Percentiles rank a stretch among this genome's conserved stretches.
Conservation (phyloP, 768 basidiomycete genomes). For the Suillus tomentosus region DNA sequence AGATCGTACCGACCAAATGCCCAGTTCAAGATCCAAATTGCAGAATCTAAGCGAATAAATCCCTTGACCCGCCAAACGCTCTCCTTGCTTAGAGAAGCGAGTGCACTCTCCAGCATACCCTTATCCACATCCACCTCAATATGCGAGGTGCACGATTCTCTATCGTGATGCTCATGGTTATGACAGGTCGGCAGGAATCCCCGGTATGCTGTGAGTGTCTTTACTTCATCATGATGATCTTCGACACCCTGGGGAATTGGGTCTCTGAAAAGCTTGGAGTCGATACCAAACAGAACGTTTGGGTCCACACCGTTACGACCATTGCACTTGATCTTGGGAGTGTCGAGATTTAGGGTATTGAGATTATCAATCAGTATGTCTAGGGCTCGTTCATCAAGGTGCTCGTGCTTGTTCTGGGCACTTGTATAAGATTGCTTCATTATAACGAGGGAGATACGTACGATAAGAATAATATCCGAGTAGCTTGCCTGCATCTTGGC, state of each 20-base stretch:
- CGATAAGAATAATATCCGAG: conserved; percentile 87
- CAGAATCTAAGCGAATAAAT: conserved; percentile 57
- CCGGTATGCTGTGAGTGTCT: conserved; percentile 67
- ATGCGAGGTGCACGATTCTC: conserved; percentile 12
- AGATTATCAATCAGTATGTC: conserved; percentile 88
- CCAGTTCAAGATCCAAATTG: conserved; percentile 79
- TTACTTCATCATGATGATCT: conserved; percentile 81
- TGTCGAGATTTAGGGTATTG: conserved; percentile 85
- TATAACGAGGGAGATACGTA: conserved; percentile 38
- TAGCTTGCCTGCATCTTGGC: conserved; percentile 96
- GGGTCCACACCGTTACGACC: conserved; percentile 72
- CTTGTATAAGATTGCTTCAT: conserved; percentile 12
- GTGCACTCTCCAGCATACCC: conserved; percentile 44
- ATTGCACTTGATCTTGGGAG: conserved; percentile 78
- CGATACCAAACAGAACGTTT: conserved; percentile 82
- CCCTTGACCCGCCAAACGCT: conserved; percentile 85
- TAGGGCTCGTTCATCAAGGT: conserved; percentile 72
- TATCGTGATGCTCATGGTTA: conserved; percentile 22
- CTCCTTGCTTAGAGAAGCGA: conserved; percentile 63
- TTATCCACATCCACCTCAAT: conserved; percentile 33
- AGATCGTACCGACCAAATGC: conserved; percentile 87
- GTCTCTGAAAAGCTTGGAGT: conserved; percentile 71
- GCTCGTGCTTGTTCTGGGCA: conserved; percentile 86
- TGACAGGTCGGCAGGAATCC: conserved; percentile 31
- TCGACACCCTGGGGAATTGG: conserved; percentile 2